phyloP scores from a whole-genome alignment of 2,329 filamentous ascomycete genomes.

The Colletotrichum higginsianum region DNA sequence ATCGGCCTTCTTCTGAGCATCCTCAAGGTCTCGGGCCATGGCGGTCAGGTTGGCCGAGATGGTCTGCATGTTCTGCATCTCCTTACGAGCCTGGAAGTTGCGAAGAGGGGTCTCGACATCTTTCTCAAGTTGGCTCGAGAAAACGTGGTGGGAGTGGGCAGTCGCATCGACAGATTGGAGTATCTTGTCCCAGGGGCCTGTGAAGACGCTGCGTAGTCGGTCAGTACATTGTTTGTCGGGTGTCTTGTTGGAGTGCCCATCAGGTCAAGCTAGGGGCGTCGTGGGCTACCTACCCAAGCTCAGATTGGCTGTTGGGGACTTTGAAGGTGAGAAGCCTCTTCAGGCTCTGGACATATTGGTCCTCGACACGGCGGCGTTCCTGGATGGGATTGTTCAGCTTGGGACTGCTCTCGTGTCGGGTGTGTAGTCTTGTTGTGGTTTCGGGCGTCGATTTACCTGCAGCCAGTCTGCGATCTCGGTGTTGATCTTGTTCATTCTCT shows the following conservation, averaged over 20 bases:
- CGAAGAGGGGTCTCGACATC: slow-evolving; percentile 91
- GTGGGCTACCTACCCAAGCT: slow-evolving; percentile 81
- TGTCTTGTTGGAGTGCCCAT: not conserved
- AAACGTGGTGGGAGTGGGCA: slow-evolving; percentile 85
- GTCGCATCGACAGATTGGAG: slow-evolving; percentile 84
- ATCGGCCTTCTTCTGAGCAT: slow-evolving; percentile 86
- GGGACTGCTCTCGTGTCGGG: slow-evolving; percentile 12
- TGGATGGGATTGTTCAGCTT: slow-evolving; percentile 56
- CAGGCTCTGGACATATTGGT: slow-evolving; percentile 86
- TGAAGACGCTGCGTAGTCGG: slow-evolving; percentile 80
- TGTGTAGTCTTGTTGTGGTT: not conserved
- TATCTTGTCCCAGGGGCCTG: slow-evolving; percentile 91
- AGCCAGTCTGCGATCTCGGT: slow-evolving; percentile 96
- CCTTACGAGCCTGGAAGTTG: slow-evolving; percentile 80
- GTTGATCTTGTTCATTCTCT: slow-evolving; percentile 89
- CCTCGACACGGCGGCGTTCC: slow-evolving; percentile 94
- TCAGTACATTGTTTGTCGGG: slow-evolving; percentile 18
- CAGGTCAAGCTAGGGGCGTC: not conserved
- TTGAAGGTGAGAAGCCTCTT: slow-evolving; percentile 84
- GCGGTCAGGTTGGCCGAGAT: slow-evolving; percentile 85
- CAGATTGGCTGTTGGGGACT: slow-evolving; percentile 81
- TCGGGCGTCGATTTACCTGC: slow-evolving; percentile 73
- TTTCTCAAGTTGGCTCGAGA: slow-evolving; percentile 86
- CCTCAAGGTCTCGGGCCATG: slow-evolving; percentile 88
- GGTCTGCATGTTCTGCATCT: slow-evolving; percentile 84